phyloP scores from a whole-genome alignment of 108 stramenopile species.

The Fragilariopsis cylindrus region DNA sequence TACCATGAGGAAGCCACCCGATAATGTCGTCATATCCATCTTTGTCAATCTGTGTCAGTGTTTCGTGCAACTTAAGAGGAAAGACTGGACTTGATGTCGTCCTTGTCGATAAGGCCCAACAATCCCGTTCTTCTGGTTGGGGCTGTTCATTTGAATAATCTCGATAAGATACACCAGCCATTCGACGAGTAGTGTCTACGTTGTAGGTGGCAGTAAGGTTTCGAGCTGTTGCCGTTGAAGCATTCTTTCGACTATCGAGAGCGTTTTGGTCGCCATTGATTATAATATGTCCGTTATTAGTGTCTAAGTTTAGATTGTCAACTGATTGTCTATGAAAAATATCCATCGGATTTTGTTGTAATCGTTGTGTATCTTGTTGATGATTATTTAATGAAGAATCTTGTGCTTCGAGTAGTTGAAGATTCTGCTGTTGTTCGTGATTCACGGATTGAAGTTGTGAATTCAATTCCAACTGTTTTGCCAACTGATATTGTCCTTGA shows the following conservation, averaged over 20 bases:
- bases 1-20: constrained; percentile 80
- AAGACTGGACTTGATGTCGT: constrained; percentile 62
- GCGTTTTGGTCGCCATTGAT: neutral
- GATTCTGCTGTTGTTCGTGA: no score
- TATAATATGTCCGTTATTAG: no score
- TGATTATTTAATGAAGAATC: no score
- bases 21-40: constrained; percentile 67
- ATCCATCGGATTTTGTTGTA: neutral
- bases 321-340: neutral
- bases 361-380: neutral
- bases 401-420: no score
- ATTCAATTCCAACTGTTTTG: no score
- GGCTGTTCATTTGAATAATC: constrained; percentile 44
- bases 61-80: constrained; percentile 76
- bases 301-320: neutral
- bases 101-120: constrained; percentile 13
- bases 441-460: no score
- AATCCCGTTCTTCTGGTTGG: constrained; percentile 30
- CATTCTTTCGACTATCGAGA: no score
- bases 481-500: no score
- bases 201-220: no score
- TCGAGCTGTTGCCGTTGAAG: no score
- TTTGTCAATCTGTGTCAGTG: constrained; percentile 59
- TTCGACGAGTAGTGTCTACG: no score
- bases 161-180: constrained; percentile 13